phyloP scores from a whole-genome alignment of 2,329 filamentous ascomycete genomes.

The Alternaria gaisen region DNA sequence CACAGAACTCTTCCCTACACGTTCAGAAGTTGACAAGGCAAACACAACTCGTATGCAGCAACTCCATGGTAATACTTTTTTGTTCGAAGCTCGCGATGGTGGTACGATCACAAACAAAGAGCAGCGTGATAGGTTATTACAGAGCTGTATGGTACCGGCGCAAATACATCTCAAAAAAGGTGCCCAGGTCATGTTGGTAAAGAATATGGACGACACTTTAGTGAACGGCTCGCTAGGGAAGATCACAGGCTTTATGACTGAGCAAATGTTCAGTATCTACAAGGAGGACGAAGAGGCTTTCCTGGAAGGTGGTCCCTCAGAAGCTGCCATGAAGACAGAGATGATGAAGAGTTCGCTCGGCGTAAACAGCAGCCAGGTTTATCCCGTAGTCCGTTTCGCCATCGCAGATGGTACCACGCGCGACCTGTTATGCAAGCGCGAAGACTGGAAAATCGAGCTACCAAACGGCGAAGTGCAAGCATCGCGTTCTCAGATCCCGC shows the following conservation, averaged over 20 bases:
- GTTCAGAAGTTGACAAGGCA: slow-evolving; percentile 86
- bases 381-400: slow-evolving; percentile 85
- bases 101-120: slow-evolving; percentile 72
- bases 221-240: slow-evolving; percentile 95
- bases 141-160: slow-evolving; percentile 93
- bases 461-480: slow-evolving; percentile 94
- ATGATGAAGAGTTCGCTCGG: slow-evolving; percentile 59
- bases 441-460: slow-evolving; percentile 97
- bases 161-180: slow-evolving; percentile 83
- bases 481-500: slow-evolving; percentile 75
- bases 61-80: slow-evolving; percentile 72
- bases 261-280: slow-evolving; percentile 68
- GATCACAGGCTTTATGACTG: slow-evolving; percentile 81
- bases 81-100: slow-evolving; percentile 77
- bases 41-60: slow-evolving; percentile 78
- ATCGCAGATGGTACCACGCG: slow-evolving; percentile 79
- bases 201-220: slow-evolving; percentile 92
- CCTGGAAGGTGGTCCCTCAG: slow-evolving; percentile 58
- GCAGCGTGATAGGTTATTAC: slow-evolving; percentile 77
- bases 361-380: slow-evolving; percentile 65
- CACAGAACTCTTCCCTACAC: slow-evolving; percentile 93
- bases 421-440: slow-evolving; percentile 81
- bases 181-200: slow-evolving; percentile 99
- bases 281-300: slow-evolving; percentile 66
- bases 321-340: slow-evolving; percentile 51